A percentile compares a stretch with the other conserved stretches of the same genome.
Conservation (phyloP, 352 stramenopile genomes). For the Phytopythium boreale region DNA sequence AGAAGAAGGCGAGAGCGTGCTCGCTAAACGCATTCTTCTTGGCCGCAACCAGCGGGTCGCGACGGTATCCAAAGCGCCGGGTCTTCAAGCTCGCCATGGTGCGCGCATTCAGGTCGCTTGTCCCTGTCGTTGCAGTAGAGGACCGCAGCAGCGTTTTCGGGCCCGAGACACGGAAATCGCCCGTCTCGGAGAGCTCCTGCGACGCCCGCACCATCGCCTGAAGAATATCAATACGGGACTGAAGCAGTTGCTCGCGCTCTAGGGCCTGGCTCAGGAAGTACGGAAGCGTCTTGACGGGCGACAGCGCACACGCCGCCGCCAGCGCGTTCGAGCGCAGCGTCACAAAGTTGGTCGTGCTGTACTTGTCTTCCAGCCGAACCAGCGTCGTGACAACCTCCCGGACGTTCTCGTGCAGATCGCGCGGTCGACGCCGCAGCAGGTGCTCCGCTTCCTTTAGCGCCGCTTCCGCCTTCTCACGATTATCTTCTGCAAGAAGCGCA, state of each 20-base stretch:
- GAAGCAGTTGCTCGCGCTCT: conserved; percentile 70
- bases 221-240: conserved; percentile 65
- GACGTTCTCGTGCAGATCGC: conserved; percentile 62
- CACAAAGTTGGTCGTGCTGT: conserved; percentile 52
- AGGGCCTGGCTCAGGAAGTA: conserved; percentile 64
- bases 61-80: conserved; percentile 63
- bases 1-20: conserved; percentile 66
- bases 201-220: conserved; percentile 52
- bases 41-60: conserved; percentile 35
- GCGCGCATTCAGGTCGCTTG: conserved; percentile 30
- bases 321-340: conserved; percentile 43
- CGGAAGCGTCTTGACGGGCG: conserved; percentile 39
- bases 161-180: conserved; percentile 19
- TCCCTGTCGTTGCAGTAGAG: neutral
- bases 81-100: conserved; percentile 63
- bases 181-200: conserved; percentile 64
- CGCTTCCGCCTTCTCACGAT: conserved; percentile 50
- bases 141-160: conserved; percentile 38
- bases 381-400: conserved; percentile 48
- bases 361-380: conserved; percentile 75
- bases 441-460: conserved; percentile 52
- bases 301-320: conserved; percentile 40
- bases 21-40: conserved; percentile 69
- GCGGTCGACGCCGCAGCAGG: conserved; percentile 48
- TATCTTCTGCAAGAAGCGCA: conserved; percentile 49